Evolutionary conservation across 495 filamentous ascomycete species (phyloP), one percentile per base, ranked within the genome.

Genomic region (Astrocystis sublimbata): DNA sequence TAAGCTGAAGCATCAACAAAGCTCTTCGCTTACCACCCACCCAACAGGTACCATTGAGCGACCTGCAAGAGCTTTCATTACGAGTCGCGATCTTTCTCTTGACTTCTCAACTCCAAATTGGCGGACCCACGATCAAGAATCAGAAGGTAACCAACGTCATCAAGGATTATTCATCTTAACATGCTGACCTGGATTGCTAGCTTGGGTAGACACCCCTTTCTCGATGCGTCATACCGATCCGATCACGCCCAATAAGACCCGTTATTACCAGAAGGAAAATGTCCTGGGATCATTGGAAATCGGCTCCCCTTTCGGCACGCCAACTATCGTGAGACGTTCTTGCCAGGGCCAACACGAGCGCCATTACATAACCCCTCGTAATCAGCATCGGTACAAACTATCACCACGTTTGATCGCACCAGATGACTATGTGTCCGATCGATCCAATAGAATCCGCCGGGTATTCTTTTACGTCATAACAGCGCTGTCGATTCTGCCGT

Each of bases 381-480:
- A 13, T 66, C 21, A 58, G 68, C 19, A 63, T 57, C 17, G 12
- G 51, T 42, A 8, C 58, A 17, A 56, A 65, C 24, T 9, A 55
- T 23, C 60, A 12, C 49, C 46, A 8, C 31, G 61, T 30, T 17
- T 52, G 35, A 24, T 40, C 26, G 72, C 75, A 13, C 56, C 60
- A 4, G 65, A 64, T 47, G 49, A 61, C 17, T 61, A 61, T 38
- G 53, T 78, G 19, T 74, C 75, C 4, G 66, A 65, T 49, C 42
- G 65, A 7, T 68, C 64, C 1, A 58, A 65, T 19, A 28, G 19
- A 13, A 66, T 60, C 5, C 74, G 74, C 13, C 26, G 52, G n/a
- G 35, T 40, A 3, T 78, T 50, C 38, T 78, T 74, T 58, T 67
- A 60, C 23, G 1, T 66, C n/a, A 60, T 76, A 55, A 65, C 68